Percentiles rank a stretch among this genome's conserved stretches.
Evolutionary conservation across 2,329 filamentous ascomycete genomes (phyloP).

Genomic region (Triangularia verruculosa): DNA sequence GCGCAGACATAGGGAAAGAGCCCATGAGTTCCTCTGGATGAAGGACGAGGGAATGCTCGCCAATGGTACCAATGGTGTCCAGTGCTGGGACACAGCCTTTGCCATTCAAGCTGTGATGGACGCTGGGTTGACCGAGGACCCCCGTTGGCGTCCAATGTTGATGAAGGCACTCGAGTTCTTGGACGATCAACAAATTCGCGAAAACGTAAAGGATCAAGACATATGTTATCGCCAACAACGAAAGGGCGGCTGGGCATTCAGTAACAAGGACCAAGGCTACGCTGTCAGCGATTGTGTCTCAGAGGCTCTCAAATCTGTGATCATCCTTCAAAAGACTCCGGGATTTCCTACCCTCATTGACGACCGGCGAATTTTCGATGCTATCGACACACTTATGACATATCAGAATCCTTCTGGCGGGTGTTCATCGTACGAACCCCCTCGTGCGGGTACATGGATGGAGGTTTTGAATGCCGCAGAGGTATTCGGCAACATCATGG

Average conservation of each 20-base stretch:
- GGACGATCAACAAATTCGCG: slow-evolving; percentile 85
- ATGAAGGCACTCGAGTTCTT: slow-evolving; percentile 79
- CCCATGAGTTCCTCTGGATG: slow-evolving; percentile 88
- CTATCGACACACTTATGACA: slow-evolving; percentile 83
- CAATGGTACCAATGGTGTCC: slow-evolving; percentile 97
- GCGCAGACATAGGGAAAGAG: slow-evolving; percentile 71
- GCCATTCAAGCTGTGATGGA: slow-evolving; percentile 78
- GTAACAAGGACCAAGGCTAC: slow-evolving; percentile 88
- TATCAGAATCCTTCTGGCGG: slow-evolving; percentile 88
- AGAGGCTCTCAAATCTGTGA: slow-evolving; percentile 82
- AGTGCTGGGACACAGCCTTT: slow-evolving; percentile 95
- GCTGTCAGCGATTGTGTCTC: slow-evolving; percentile 93
- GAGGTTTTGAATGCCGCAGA: slow-evolving; percentile 93
- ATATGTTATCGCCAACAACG: slow-evolving; percentile 84
- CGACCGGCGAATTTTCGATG: slow-evolving; percentile 76
- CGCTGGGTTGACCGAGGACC: slow-evolving; percentile 72
- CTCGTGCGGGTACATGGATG: slow-evolving; percentile 71
- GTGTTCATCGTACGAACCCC: slow-evolving; percentile 85
- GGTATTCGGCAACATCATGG: slow-evolving; percentile 96
- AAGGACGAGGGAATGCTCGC: slow-evolving; percentile 89
- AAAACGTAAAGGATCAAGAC: slow-evolving; percentile 73
- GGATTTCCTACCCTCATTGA: slow-evolving; percentile 73
- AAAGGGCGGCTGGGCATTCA: slow-evolving; percentile 96
- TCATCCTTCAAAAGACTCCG: slow-evolving; percentile 73
- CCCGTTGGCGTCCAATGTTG: slow-evolving; percentile 80